Conservation (phyloP, 139 green algal species). For the Zygnema circumcarinatum region DNA sequence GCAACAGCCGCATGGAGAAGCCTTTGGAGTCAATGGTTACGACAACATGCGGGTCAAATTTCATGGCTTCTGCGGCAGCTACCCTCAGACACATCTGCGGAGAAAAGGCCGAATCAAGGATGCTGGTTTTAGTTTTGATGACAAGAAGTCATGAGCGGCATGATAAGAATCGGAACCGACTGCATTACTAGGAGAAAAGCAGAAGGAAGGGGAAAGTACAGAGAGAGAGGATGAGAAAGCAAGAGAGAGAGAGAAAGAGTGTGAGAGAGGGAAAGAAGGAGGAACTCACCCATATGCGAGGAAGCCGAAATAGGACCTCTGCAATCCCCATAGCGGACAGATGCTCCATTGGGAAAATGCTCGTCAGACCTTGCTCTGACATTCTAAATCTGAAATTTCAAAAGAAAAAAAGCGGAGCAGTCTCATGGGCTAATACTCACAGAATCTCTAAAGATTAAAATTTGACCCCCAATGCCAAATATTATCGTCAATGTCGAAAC, state of each 20-base stretch:
- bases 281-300: constrained; percentile 23
- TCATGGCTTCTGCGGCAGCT: neutral
- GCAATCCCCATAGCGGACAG: constrained; percentile 41
- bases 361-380: constrained; percentile 16
- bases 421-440: no score
- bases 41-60: constrained; percentile 38
- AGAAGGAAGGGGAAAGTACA: neutral
- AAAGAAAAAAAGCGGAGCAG: no score
- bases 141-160: neutral
- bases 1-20: constrained; percentile 42
- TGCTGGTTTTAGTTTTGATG: neutral
- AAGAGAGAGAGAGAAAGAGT: constrained; percentile 17
- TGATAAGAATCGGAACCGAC: no score
- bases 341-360: constrained; percentile 40
- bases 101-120: neutral
- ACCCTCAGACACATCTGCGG: neutral
- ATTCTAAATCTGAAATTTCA: constrained; percentile 26
- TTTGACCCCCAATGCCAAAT: no score
- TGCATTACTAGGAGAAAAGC: no score
- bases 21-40: constrained; percentile 58
- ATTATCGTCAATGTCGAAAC: no score
- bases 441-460: no score
- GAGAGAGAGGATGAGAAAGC: neutral
- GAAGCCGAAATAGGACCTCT: constrained; percentile 29
- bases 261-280: neutral